These are phyloP conservation scores for Astrephomene gubernaculifera DNA, from an alignment of 139 green algal species.

Conservation along the genomic window DNA sequence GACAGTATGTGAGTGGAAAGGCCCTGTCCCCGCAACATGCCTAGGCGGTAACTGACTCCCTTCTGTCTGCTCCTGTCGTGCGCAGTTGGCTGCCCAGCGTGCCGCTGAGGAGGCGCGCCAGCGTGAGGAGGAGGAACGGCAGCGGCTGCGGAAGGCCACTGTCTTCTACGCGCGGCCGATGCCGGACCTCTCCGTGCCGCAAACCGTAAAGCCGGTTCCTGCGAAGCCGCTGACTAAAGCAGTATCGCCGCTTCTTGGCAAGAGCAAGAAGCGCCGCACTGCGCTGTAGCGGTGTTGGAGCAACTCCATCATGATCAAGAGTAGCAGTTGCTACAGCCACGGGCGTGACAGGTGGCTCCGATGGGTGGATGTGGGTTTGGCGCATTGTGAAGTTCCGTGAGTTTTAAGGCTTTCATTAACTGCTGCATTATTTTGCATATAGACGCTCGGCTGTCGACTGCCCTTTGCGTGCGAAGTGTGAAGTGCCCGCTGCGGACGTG, in stretches of 20 bases:
- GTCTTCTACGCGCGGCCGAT: slow-evolving; percentile 52
- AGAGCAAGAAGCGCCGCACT: neutral
- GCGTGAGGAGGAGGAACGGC: slow-evolving; percentile 40
- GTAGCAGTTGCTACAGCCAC: too few relatives aligned
- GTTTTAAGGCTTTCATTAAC: too few relatives aligned
- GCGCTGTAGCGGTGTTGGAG: too few relatives aligned
- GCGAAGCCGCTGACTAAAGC: slow-evolving; percentile 50
- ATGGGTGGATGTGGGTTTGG: too few relatives aligned
- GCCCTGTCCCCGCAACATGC: neutral
- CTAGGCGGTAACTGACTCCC: neutral
- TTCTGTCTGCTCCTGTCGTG: neutral
- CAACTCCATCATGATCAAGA: too few relatives aligned
- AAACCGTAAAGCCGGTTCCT: slow-evolving; percentile 11
- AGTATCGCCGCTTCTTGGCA: slow-evolving; percentile 52
- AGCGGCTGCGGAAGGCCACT: slow-evolving; percentile 26
- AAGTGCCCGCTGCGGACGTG: too few relatives aligned
- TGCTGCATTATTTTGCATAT: too few relatives aligned
- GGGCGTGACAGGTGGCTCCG: too few relatives aligned
- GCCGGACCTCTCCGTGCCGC: slow-evolving; percentile 44
- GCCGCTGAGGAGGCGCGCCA: slow-evolving; percentile 42
- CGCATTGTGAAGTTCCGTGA: too few relatives aligned
- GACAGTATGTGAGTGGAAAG: too few relatives aligned
- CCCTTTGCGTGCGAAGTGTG: too few relatives aligned
- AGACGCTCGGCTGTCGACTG: too few relatives aligned
- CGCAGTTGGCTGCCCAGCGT: neutral